A percentile compares a stretch with the other conserved stretches of the same genome.
Evolutionary conservation across 106 monocot species (phyloP).

Genomic region (Apostasia ramifera): DNA sequence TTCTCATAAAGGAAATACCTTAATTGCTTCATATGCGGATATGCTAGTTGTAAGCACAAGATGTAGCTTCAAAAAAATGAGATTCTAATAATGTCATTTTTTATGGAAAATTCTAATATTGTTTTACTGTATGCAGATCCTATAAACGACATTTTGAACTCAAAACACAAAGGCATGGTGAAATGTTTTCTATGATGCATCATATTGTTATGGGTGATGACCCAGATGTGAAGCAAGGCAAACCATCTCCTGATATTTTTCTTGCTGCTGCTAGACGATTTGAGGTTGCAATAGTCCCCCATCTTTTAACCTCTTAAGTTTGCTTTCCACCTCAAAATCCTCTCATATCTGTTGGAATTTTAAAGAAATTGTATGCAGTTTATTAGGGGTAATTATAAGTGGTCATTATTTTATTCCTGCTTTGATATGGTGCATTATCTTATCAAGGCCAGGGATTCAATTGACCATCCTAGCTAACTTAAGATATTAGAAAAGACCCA

Average conservation of each 20-base stretch:
- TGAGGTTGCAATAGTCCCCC: slow-evolving; percentile 30
- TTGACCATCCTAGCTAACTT: too few species aligned
- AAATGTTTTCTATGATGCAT: slow-evolving; percentile 73
- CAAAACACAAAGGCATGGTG: slow-evolving; percentile 75
- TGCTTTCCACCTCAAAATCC: too few species aligned
- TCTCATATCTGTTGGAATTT: not conserved
- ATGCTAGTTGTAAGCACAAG: not conserved
- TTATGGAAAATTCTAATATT: not conserved
- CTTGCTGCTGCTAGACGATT: slow-evolving; percentile 80
- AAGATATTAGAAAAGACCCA: too few species aligned
- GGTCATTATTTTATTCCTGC: not conserved
- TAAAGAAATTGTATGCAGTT: not conserved
- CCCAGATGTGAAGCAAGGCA: slow-evolving; percentile 79
- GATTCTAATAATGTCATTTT: slow-evolving; percentile 11
- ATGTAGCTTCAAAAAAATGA: not conserved
- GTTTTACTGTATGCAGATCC: slow-evolving; percentile 27
- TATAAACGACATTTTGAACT: slow-evolving; percentile 56
- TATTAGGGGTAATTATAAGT: not conserved
- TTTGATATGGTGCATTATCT: too few species aligned
- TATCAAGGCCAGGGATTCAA: too few species aligned
- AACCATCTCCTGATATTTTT: slow-evolving; percentile 86
- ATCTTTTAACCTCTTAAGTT: not conserved
- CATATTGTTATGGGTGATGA: slow-evolving; percentile 93
- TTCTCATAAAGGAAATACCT: not conserved
- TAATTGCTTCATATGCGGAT: not conserved